phyloP scores from a whole-genome alignment of 179 eudicot genomes.

The Pouteria campechiana region DNA sequence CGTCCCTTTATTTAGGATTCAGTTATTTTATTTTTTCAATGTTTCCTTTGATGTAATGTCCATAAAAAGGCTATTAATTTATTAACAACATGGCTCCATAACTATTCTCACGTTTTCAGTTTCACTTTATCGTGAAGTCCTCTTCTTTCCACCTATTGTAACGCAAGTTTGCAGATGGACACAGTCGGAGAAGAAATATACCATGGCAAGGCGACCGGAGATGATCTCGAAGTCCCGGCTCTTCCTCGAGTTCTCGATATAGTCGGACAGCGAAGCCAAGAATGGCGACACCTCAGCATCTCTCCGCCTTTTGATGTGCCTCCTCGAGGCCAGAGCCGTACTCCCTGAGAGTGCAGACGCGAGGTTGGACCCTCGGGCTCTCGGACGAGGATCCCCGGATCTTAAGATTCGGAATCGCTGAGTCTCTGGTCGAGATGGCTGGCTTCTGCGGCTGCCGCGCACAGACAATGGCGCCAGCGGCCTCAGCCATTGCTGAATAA shows the following conservation, averaged over 20 bases:
- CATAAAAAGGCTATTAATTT: too few species aligned
- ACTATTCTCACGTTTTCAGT: too few species aligned
- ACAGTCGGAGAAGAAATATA: slow-evolving; percentile 6
- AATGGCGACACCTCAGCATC: slow-evolving; percentile 38
- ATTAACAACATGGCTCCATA: too few species aligned
- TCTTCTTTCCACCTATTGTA: too few species aligned
- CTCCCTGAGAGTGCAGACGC: slow-evolving; percentile 78
- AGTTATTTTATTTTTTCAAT: too few species aligned
- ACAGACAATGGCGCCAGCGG: slow-evolving; percentile 37
- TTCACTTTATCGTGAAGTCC: too few species aligned
- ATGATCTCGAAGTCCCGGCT: slow-evolving; percentile 88
- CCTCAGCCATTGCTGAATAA: slow-evolving; percentile 16
- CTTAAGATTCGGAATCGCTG: slow-evolving; percentile 9
- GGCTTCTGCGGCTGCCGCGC: slow-evolving; percentile 32
- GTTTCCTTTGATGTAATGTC: too few species aligned
- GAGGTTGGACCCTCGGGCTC: slow-evolving; percentile 66
- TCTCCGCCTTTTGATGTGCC: slow-evolving; percentile 26
- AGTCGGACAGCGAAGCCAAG: slow-evolving; percentile 61
- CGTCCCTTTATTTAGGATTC: too few species aligned
- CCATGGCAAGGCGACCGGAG: slow-evolving; percentile 95
- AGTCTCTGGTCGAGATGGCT: slow-evolving; percentile 2
- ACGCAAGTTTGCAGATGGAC: too few species aligned
- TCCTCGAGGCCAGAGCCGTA: slow-evolving; percentile 51
- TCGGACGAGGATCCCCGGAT: slow-evolving; percentile 16
- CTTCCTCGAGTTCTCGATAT: slow-evolving; percentile 76